A percentile compares a stretch with the other conserved stretches of the same genome.
These are phyloP conservation scores for Pichia sp. DNA, from an alignment of 1,139 yeast genomes.

Conservation along the genomic window DNA sequence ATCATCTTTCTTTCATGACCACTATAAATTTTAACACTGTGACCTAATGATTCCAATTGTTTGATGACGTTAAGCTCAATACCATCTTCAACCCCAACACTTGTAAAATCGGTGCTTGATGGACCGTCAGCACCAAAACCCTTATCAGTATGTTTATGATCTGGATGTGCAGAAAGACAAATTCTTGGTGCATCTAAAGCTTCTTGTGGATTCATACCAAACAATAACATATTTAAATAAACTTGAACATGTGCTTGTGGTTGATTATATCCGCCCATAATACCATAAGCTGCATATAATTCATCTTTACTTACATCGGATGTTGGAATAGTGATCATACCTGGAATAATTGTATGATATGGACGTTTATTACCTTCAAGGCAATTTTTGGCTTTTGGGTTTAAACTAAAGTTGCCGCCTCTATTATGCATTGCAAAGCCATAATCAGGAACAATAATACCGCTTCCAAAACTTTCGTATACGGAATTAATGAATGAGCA, in stretches of 20 bases:
- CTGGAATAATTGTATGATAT: slow-evolving; percentile 82
- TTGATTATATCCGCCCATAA: slow-evolving; percentile 87
- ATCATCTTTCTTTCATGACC: slow-evolving; percentile 44
- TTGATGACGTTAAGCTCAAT: slow-evolving; percentile 39
- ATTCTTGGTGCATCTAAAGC: slow-evolving; percentile 74
- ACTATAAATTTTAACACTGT: slow-evolving; percentile 40
- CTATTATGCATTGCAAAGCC: slow-evolving; percentile 76
- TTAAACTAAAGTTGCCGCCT: slow-evolving; percentile 68
- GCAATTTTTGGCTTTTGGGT: slow-evolving; percentile 51
- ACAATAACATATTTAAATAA: slow-evolving; percentile 56
- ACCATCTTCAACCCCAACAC: slow-evolving; percentile 65
- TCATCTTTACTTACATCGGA: slow-evolving; percentile 33
- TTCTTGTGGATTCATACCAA: slow-evolving; percentile 65
- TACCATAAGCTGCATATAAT: slow-evolving; percentile 68
- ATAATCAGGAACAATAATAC: slow-evolving; percentile 56
- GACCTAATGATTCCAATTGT: slow-evolving; percentile 50
- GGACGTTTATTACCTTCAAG: slow-evolving; percentile 70
- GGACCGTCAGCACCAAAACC: slow-evolving; percentile 69
- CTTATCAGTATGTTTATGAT: slow-evolving; percentile 37
- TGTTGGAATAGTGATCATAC: slow-evolving; percentile 50
- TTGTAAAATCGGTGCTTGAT: slow-evolving; percentile 49
- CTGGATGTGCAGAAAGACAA: slow-evolving; percentile 50
- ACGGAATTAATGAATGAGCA: slow-evolving; percentile 79
- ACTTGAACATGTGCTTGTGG: slow-evolving; percentile 86
- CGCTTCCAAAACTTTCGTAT: slow-evolving; percentile 66